Base-by-base conservation (phyloP, 1,284 basidiomycete species). In the Cystobasidium sp. region DNA sequence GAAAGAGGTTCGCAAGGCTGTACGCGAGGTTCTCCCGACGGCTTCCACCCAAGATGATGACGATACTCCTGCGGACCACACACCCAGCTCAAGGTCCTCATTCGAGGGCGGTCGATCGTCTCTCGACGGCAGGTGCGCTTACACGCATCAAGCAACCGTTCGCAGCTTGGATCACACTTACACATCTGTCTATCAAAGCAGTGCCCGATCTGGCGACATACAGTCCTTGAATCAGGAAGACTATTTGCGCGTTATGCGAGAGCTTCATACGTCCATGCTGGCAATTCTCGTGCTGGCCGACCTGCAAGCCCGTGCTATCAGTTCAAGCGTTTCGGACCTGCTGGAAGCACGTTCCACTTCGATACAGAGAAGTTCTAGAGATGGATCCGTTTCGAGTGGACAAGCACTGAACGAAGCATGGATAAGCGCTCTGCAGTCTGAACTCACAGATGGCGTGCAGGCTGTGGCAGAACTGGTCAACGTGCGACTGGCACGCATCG, bases 401-500 rank as follows among this genome's bases (percentile, higher is more conserved):
- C n/a, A 37, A 22, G 53, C 46, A 6, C 22, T 67, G 37, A 65
- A 70, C 73, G 68, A 76, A 14, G 46, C 72, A 6, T 69, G 67
- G 59, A 47, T 16, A 37, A 47, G 10, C 12, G 39, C 62, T 9
- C 12, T 75, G 22, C 53, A 43, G 31, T 71, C 88, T 74, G 88
- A 90, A 76, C 81, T 91, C 7, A 82, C 86, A 3, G 93, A 95
- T 76, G 87, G 91, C 44, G 85, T 97, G 44, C 87, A 89, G 1
- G 90, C 92, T 0, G 88, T 89, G 0, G 89, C 91, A 52, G 94
- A 97, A 80, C 86, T 94, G 7, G 89, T 93, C 8, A 94, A 96
- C 81, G 87, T 88, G 8, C 87, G 91, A 31, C 88, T 88, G 0
- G 91, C 93, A 7, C 92, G 90, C 80, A 86, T 96, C 41, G 83